Evolutionary conservation across 2,329 filamentous ascomycete species (phyloP), one percentile per base, ranked within the genome.

Genomic region (Aspergillus sp.): DNA sequence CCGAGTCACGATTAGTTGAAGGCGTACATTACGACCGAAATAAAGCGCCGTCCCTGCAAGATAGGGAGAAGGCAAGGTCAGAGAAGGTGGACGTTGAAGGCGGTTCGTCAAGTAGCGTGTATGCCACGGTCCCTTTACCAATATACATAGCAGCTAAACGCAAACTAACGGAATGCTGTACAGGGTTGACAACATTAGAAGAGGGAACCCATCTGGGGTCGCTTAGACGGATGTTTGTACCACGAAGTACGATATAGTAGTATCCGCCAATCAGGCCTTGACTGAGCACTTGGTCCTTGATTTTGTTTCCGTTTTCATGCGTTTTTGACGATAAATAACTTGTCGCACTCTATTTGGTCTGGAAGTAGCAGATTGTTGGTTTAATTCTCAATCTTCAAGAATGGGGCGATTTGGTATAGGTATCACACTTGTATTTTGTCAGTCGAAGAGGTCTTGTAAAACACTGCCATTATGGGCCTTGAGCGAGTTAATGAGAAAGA

Each of bases 21-120:
- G 52, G 44, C 14, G 12, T 37, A 11, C 43, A 48, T 19, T 41
- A 48, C 33, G 44, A 54, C n/a, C 31, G 23, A 37, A 54, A 54
- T 33, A 54, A 54, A n/a, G 52, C 33, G 5, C 52, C 52, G 17
- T 15, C 24, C 14, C n/a, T 54, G n/a, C 43, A 40, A 15, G 52
- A 54, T 27, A 46, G 19, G 33, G 43, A 54, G 19, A 54, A 54
- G 33, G 41, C 31, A n/a, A 46, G 52, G 2, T 23, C 33, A 15
- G 43, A 54, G n/a, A 54, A 54, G 21, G 52, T 54, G n/a, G 19
- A 48, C 47, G 52, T 54, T 27, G 52, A 48, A 54, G 33, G 51
- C 23, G 41, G 15, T 27, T n/a, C 21, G 14, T 54, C 52, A 23
- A 54, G 11, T n/a, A 54, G 52, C 33, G 24, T 54, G 52, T 54